Conservation (phyloP, 2,329 filamentous ascomycete genomes). For the Colletotrichum cereale region DNA sequence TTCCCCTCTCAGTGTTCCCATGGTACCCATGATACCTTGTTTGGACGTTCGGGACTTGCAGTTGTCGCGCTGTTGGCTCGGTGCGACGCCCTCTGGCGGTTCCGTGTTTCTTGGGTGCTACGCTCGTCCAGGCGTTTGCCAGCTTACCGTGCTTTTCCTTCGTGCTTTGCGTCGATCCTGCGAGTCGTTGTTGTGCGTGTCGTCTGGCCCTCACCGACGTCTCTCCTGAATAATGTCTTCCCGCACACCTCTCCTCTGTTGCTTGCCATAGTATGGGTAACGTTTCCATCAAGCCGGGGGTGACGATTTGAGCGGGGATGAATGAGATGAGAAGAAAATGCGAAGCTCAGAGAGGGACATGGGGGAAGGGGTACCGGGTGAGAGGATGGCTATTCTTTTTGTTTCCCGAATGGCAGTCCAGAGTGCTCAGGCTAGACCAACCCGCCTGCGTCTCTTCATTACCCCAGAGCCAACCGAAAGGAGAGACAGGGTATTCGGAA, state of each 20-base stretch:
- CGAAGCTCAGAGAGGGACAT: slow-evolving; percentile 5
- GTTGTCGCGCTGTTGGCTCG: slow-evolving; percentile 17
- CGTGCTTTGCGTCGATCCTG: slow-evolving; percentile 3
- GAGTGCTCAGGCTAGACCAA: background rate
- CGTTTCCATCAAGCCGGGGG: slow-evolving; percentile 27
- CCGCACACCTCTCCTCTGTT: slow-evolving; percentile 27
- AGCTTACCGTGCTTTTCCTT: background rate
- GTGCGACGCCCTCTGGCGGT: background rate
- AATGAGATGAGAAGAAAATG: slow-evolving; percentile 24
- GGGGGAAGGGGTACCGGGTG: background rate
- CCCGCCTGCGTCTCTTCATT: slow-evolving; percentile 22
- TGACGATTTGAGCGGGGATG: slow-evolving; percentile 30
- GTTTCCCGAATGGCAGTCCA: background rate
- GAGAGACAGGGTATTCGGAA: slow-evolving; percentile 23
- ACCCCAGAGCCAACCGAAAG: slow-evolving; percentile 35
- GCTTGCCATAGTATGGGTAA: slow-evolving; percentile 24
- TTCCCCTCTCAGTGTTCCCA: background rate
- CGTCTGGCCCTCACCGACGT: slow-evolving; percentile 6
- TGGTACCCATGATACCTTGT: background rate
- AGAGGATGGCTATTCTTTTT: background rate
- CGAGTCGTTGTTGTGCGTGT: background rate
- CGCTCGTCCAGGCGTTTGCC: background rate
- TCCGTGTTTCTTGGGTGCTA: slow-evolving; percentile 8
- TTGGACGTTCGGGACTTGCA: slow-evolving; percentile 4
- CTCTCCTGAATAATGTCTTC: slow-evolving; percentile 3